These are phyloP conservation scores for Fusarium musae DNA, from an alignment of 2,329 filamentous ascomycete species.

Conservation along the genomic window DNA sequence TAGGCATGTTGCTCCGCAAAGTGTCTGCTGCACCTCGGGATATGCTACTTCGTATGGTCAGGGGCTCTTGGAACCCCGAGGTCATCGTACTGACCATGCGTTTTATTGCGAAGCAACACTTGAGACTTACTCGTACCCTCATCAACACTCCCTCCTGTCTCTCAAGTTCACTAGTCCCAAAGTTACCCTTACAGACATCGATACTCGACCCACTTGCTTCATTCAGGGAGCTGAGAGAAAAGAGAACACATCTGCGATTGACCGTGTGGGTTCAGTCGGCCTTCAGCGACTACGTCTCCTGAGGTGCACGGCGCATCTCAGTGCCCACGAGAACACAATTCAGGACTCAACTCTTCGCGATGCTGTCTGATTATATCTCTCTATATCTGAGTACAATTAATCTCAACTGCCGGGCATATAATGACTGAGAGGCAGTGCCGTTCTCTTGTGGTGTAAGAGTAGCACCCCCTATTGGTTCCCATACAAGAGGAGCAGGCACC, in stretches of 20 bases:
- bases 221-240: no score
- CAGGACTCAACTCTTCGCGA: neutral
- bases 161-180: no score
- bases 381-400: accelerated
- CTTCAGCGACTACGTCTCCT: no score
- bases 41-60: neutral
- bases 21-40: neutral
- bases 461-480: constrained; percentile 2
- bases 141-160: neutral
- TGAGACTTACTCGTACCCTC: neutral
- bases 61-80: no score
- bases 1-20: neutral
- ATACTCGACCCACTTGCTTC: neutral
- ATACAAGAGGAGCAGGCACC: neutral
- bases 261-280: no score
- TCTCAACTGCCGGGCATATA: neutral
- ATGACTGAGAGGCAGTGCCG: neutral
- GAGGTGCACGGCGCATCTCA: neutral
- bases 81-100: neutral
- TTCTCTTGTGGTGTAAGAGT: neutral
- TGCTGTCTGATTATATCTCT: neutral
- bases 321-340: neutral
- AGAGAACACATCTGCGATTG: no score
- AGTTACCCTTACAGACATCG: neutral
- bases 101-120: neutral